Conservation (phyloP, 768 basidiomycete species). For the Rhodotorula babjevae region DNA sequence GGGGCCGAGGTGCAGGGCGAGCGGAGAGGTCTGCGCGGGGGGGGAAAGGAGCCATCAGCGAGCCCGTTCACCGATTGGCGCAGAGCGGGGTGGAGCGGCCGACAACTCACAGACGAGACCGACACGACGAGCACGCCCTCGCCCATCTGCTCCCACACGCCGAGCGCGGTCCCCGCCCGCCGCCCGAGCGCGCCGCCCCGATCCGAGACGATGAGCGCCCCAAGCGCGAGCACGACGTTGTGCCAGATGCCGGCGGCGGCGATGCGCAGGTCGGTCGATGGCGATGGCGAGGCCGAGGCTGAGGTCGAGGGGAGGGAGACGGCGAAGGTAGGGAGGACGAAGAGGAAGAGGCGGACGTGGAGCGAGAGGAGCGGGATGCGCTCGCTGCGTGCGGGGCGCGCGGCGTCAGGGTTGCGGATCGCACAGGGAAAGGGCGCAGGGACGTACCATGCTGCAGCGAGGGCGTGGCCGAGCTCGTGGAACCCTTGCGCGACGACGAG, state of each 20-base stretch:
- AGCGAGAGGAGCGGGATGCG: constrained; percentile 1
- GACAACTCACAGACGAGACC: neutral
- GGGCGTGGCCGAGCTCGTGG: constrained; percentile 30
- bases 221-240: constrained; percentile 11
- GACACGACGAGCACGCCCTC: constrained; percentile 7
- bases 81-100: too few relatives aligned
- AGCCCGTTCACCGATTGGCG: too few relatives aligned
- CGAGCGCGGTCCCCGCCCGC: neutral
- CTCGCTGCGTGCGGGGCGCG: neutral
- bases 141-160: neutral
- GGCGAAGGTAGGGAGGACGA: constrained; percentile 29
- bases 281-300: neutral
- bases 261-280: constrained; percentile 3
- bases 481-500: constrained; percentile 12
- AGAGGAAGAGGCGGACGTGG: constrained; percentile 11
- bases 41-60: too few relatives aligned
- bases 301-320: constrained; percentile 25
- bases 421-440: too few relatives aligned
- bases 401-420: neutral
- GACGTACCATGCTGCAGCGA: constrained; percentile 23
- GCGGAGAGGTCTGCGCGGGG: neutral
- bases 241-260: constrained; percentile 20
- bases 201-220: neutral
- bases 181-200: neutral
- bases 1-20: neutral